A percentile compares a stretch with the other conserved stretches of the same genome.
phyloP scores from a whole-genome alignment of 2,329 filamentous ascomycete species.

The Dactylonectria estremocensis region DNA sequence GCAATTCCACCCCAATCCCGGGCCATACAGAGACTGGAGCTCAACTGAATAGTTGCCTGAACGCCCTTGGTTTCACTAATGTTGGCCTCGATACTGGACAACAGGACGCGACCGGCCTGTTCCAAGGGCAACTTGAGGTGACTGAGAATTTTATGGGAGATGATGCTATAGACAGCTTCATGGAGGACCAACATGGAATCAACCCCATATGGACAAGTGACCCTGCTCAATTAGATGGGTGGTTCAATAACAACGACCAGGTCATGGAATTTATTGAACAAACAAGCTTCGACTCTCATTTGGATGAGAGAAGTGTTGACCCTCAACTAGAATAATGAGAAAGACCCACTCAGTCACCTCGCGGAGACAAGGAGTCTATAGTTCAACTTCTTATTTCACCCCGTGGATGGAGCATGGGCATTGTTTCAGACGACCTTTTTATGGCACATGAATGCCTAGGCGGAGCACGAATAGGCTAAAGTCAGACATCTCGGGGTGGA shows the following conservation, averaged over 20 bases:
- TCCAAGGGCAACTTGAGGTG: background rate
- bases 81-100: background rate
- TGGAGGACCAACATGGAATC: background rate
- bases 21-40: slow-evolving; percentile 53
- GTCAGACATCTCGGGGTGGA: too few species aligned
- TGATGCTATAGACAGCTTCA: background rate
- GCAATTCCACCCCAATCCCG: slow-evolving; percentile 49
- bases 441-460: too few species aligned
- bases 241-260: background rate
- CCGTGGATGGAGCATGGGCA: too few species aligned
- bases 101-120: background rate
- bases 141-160: background rate
- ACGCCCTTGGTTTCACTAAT: slow-evolving; percentile 62
- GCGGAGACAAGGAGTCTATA: too few species aligned
- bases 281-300: background rate
- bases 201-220: background rate
- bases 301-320: background rate
- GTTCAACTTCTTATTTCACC: too few species aligned
- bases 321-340: background rate
- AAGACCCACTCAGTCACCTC: too few species aligned
- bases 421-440: too few species aligned
- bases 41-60: slow-evolving; percentile 55
- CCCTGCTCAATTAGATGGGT: background rate
- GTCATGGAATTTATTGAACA: background rate
- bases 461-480: too few species aligned